Percentiles rank a stretch among this genome's conserved stretches.
Evolutionary conservation across 768 basidiomycete genomes (phyloP).

Genomic region (Gymnopilus dilepis): DNA sequence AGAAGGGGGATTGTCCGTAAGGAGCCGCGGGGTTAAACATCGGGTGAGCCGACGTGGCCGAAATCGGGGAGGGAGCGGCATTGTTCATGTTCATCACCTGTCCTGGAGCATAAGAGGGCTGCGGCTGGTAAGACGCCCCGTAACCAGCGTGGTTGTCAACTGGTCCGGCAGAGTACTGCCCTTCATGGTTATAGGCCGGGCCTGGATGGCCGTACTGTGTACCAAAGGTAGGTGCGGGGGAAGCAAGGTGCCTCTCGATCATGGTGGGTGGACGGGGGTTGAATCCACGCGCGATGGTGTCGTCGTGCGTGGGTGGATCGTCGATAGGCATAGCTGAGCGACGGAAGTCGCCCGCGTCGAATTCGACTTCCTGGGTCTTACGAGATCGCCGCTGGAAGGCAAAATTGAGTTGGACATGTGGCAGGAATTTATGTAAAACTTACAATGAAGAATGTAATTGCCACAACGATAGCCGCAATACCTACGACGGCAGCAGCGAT

Average conservation of each 20-base stretch:
- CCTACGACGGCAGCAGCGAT: slow-evolving; percentile 52
- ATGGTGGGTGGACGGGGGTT: slow-evolving; percentile 69
- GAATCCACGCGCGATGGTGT: slow-evolving; percentile 44
- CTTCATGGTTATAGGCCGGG: slow-evolving; percentile 16
- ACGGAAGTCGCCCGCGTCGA: slow-evolving; percentile 63
- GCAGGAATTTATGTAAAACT: slow-evolving; percentile 24
- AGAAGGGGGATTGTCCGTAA: slow-evolving; percentile 22
- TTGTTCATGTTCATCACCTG: slow-evolving; percentile 35
- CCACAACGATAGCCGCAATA: slow-evolving; percentile 44
- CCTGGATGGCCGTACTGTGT: slow-evolving; percentile 37
- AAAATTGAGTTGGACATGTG: slow-evolving; percentile 6
- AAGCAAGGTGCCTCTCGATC: slow-evolving; percentile 55
- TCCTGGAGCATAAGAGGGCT: slow-evolving; percentile 38
- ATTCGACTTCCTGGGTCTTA: slow-evolving; percentile 46
- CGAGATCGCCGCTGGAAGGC: slow-evolving; percentile 46
- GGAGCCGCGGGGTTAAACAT: slow-evolving; percentile 19
- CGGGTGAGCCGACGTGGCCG: slow-evolving; percentile 18
- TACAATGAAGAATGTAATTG: slow-evolving; percentile 54
- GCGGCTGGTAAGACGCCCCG: slow-evolving; percentile 26
- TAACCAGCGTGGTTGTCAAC: slow-evolving; percentile 26
- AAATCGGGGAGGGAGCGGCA: slow-evolving; percentile 20
- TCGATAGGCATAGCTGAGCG: slow-evolving; percentile 66
- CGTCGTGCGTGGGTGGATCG: slow-evolving; percentile 53
- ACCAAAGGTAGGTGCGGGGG: slow-evolving; percentile 39
- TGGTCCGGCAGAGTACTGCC: slow-evolving; percentile 20